Evolutionary conservation across 768 basidiomycete genomes (phyloP).

Genomic region (Suillus brevipes): DNA sequence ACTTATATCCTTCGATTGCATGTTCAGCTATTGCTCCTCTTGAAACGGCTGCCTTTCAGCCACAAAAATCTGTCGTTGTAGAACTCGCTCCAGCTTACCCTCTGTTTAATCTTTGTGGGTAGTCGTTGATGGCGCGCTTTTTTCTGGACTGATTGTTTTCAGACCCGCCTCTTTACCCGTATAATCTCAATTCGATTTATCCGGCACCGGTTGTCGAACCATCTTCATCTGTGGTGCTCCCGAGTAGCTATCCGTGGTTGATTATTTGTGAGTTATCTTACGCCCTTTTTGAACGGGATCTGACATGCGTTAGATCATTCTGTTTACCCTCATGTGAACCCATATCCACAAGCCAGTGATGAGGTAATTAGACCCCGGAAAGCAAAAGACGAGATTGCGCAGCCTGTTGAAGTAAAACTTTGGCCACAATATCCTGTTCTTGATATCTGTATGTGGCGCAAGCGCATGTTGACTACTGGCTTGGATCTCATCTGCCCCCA

Average conservation of each 20-base stretch:
- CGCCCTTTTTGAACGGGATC: constrained; percentile 5
- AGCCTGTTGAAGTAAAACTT: constrained; percentile 16
- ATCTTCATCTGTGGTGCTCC: constrained; percentile 13
- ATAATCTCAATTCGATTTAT: constrained; percentile 39
- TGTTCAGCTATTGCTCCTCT: constrained; percentile 6
- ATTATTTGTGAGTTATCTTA: constrained; percentile 34
- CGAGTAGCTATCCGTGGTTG: constrained; percentile 36
- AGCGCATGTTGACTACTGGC: neutral
- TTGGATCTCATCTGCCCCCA: constrained; percentile 7
- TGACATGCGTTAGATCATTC: constrained; percentile 19
- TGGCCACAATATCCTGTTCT: constrained; percentile 25
- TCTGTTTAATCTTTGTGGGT: constrained; percentile 36
- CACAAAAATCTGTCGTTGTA: constrained; percentile 10
- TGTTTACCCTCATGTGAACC: constrained; percentile 23
- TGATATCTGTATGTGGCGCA: constrained; percentile 34
- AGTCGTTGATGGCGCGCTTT: neutral
- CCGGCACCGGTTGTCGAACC: constrained; percentile 16
- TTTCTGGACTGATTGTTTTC: constrained; percentile 7
- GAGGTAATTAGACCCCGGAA: constrained; percentile 10
- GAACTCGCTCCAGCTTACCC: constrained; percentile 17
- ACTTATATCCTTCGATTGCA: constrained; percentile 36
- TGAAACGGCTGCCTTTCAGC: neutral
- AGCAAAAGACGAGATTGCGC: neutral
- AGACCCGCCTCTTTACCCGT: constrained; percentile 45
- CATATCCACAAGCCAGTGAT: constrained; percentile 14